A percentile compares a stretch with the other conserved stretches of the same genome.
Conservation (phyloP, 2,329 filamentous ascomycete genomes). For the Raffaelea ambrosiae region DNA sequence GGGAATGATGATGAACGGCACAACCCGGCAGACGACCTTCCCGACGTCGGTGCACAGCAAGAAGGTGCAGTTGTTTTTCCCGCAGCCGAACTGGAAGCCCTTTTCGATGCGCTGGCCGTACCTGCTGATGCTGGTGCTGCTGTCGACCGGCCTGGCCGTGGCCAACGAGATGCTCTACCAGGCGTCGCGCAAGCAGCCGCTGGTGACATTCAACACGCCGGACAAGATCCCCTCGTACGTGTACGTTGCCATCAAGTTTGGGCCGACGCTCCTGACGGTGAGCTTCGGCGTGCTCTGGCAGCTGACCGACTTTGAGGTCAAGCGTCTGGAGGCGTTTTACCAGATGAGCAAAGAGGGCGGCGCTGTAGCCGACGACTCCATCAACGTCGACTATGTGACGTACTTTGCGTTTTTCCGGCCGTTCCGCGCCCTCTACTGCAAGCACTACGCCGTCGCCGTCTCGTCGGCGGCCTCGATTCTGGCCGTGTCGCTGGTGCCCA, state of each 20-base stretch:
- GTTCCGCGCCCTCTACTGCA: conserved; percentile 49
- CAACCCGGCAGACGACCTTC: conserved; percentile 26
- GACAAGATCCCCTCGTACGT: conserved; percentile 38
- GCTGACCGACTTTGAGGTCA: conserved; percentile 57
- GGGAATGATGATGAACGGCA: background rate
- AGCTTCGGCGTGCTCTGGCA: conserved; percentile 58
- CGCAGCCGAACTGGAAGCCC: conserved; percentile 59
- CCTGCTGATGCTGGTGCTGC: conserved; percentile 40
- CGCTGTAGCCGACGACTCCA: conserved; percentile 53
- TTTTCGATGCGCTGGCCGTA: conserved; percentile 58
- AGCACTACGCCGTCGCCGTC: conserved; percentile 60
- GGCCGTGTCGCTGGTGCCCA: conserved; percentile 60
- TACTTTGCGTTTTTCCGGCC: conserved; percentile 58
- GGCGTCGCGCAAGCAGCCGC: conserved; percentile 31
- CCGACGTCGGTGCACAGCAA: conserved; percentile 19
- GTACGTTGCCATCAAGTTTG: conserved; percentile 57
- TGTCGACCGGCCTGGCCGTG: conserved; percentile 44
- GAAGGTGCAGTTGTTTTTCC: conserved; percentile 46
- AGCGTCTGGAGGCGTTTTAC: conserved; percentile 58
- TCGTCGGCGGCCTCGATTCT: conserved; percentile 58
- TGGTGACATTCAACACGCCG: conserved; percentile 42
- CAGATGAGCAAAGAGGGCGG: conserved; percentile 54
- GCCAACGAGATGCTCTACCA: conserved; percentile 48
- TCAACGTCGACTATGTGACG: conserved; percentile 69
- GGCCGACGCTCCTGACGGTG: conserved; percentile 53